Evolutionary conservation across 2,329 filamentous ascomycete genomes (phyloP).

Genomic region (Celoporthe dispersa): DNA sequence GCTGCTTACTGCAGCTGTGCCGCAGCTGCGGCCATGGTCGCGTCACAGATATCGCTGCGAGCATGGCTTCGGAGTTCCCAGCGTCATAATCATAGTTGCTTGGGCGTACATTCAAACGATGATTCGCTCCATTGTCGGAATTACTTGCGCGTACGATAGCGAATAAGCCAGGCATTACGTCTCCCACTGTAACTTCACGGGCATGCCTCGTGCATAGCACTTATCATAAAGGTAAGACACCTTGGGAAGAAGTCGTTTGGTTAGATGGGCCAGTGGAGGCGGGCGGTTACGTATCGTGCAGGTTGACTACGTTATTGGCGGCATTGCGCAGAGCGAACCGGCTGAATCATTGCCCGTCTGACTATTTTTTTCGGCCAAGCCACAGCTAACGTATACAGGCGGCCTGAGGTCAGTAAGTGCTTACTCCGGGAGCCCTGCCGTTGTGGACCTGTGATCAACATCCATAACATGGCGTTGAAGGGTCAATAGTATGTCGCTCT

Average conservation of each 20-base stretch:
- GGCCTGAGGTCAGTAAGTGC: neutral
- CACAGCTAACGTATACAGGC: neutral
- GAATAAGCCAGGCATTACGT: neutral
- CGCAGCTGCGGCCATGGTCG: neutral
- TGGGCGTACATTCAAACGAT: neutral
- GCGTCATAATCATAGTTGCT: neutral
- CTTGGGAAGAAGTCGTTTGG: neutral
- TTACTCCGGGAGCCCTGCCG: neutral
- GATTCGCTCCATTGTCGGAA: neutral
- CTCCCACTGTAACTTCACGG: neutral
- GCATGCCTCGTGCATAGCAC: neutral
- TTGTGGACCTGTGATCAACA: neutral
- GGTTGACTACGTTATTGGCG: neutral
- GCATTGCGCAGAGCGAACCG: neutral
- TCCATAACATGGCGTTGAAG: neutral
- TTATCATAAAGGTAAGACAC: neutral
- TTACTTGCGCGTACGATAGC: neutral
- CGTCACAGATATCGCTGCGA: no score
- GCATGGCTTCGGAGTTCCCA: neutral
- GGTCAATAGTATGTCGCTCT: neutral
- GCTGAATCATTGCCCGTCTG: neutral
- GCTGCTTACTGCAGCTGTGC: conserved; percentile 2
- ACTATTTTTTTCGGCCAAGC: neutral
- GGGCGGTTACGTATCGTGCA: neutral
- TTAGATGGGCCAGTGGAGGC: neutral